These are phyloP conservation scores for Komagataella phaffii DNA, from an alignment of 805 yeast species.

Conservation along the genomic window DNA sequence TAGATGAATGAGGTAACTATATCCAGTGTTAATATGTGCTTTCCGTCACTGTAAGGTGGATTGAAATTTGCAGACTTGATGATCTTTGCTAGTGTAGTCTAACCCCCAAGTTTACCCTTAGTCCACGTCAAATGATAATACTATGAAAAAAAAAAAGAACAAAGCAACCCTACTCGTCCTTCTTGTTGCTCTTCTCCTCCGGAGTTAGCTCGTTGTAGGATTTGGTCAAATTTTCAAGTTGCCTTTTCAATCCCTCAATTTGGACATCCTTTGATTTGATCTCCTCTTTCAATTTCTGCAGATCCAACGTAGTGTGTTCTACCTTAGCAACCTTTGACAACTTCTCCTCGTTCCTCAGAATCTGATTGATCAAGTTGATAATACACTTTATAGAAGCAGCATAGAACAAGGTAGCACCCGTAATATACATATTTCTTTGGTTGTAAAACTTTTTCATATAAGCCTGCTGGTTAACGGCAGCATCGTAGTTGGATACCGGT, in stretches of 20 bases:
- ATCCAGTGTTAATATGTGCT: not conserved
- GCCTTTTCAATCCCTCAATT: constrained; percentile 25
- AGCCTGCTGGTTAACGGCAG: constrained; percentile 4
- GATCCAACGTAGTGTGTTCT: constrained; percentile 9
- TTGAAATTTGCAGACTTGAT: not conserved
- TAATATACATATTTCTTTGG: constrained; percentile 42
- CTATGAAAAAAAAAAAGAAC: not conserved
- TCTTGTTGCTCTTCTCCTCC: constrained; percentile 2
- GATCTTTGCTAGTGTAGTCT: not conserved
- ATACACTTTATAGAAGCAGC: constrained; percentile 31
- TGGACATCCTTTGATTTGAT: constrained; percentile 22
- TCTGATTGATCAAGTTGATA: constrained; percentile 26
- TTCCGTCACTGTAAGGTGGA: not conserved
- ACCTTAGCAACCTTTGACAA: constrained; percentile 15
- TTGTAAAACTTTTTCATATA: constrained; percentile 31
- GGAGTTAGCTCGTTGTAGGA: constrained; percentile 23
- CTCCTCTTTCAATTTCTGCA: constrained; percentile 19
- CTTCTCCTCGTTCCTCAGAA: constrained; percentile 22
- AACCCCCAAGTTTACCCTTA: not conserved
- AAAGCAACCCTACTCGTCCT: not conserved
- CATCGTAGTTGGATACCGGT: constrained; percentile 4
- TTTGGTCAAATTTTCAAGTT: constrained; percentile 22
- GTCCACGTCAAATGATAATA: not conserved
- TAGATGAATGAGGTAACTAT: not conserved
- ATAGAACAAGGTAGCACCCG: constrained; percentile 39